Base-by-base conservation (phyloP, 2,329 filamentous ascomycete species). In the Trichophyton simii region DNA sequence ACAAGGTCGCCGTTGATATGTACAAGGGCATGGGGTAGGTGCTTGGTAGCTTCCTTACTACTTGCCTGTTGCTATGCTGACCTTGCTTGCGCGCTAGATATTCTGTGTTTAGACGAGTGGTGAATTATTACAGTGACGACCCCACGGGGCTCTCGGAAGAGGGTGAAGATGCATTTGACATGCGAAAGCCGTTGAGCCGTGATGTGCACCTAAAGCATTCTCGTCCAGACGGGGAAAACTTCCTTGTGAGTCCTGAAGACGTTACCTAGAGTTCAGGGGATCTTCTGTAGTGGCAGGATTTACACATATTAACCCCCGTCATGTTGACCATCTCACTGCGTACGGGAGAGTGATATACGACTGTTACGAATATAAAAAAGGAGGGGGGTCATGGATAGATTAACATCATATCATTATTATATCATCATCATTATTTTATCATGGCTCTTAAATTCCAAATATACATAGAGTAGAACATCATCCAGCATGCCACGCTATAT, bases 61-160 rank as follows among this genome's bases (percentile, higher is more conserved):
- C 13, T 20, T 7, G 41, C n/a, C 15, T n/a, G 15, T 44, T 18
- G 15, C 15, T n/a, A n/a, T 44, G n/a, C 41, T 44, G 4, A 44
- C 41, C 5, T 44, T 44, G 41, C 2, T 13, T 44, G 41, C n/a
- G 34, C 34, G 3, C 34, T 61, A 81, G 79, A 44, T 85, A 99
- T 73, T 91, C 85, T 62, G 87, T 97, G 55, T 99, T 88, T 75
- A 82, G 94, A 54, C 83, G 89, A 8, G 92, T 99, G 52, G 85
- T 90, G 68, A 87, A 88, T 68, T 99, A 99, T 74, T 99, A 99
- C 70, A 89, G 88, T 65, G 91, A 96, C 71, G 88, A 95, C 71
- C 82, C 86, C 60, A 83, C 84, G 2, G 83, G 80, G 8, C 78
- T 82, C 63, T 78, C 77, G 15, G 73, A 75, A 31, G 70, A 72